Conservation (phyloP, 2,329 filamentous ascomycete genomes). For the Fusarium cyanostomum region DNA sequence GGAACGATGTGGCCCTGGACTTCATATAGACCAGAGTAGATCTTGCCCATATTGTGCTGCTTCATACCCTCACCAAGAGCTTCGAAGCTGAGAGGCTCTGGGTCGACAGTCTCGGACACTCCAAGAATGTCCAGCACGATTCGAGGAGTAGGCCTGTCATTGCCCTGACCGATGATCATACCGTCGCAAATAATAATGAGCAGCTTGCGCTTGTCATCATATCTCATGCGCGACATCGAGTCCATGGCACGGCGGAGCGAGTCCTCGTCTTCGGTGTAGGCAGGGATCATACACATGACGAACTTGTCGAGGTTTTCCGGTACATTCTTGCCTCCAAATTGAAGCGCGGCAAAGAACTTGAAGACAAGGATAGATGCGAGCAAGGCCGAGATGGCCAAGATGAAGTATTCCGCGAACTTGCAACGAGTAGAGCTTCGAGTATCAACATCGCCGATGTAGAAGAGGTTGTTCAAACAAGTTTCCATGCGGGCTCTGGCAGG, state of each 20-base stretch:
- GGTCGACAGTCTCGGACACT: conserved; percentile 91
- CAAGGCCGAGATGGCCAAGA: conserved; percentile 84
- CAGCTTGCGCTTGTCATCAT: conserved; percentile 98
- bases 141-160: conserved; percentile 92
- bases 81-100: conserved; percentile 95
- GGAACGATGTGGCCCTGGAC: conserved; percentile 98
- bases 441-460: conserved; percentile 92
- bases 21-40: conserved; percentile 97
- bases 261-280: conserved; percentile 98
- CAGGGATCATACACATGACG: conserved; percentile 95
- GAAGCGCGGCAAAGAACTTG: conserved; percentile 96
- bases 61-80: conserved; percentile 94
- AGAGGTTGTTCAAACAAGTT: conserved; percentile 89
- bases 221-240: conserved; percentile 92
- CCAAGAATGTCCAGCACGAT: conserved; percentile 98
- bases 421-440: conserved; percentile 88
- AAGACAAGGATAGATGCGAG: conserved; percentile 86
- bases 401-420: conserved; percentile 87
- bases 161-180: conserved; percentile 99
- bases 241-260: conserved; percentile 96
- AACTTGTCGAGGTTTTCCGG: conserved; percentile 99
- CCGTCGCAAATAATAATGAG: conserved; percentile 93
- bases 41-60: conserved; percentile 99
- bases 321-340: conserved; percentile 89
- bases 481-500: conserved; percentile 74